Percentiles rank a stretch among this genome's conserved stretches.
phyloP scores from a whole-genome alignment of 1,284 basidiomycete genomes.

The Apiotrichum gamsii region DNA sequence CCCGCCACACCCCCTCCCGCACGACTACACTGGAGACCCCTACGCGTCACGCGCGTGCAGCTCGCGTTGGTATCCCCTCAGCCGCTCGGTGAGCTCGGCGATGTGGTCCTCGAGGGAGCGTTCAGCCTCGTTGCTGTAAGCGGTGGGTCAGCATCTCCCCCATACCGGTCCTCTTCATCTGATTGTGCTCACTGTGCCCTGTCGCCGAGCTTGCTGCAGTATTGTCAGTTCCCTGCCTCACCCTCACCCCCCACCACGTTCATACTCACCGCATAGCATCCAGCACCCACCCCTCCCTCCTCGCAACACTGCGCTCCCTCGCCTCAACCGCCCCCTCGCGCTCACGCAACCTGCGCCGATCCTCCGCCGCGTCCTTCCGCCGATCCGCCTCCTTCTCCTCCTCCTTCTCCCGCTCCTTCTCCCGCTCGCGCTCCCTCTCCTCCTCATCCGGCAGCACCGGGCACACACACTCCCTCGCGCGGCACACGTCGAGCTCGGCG shows the following conservation, averaged over 20 bases:
- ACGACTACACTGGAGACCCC: too few species aligned
- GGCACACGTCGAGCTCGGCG: conserved; percentile 20
- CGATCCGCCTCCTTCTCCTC: neutral
- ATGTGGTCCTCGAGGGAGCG: conserved; percentile 43
- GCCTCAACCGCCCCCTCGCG: conserved; percentile 36
- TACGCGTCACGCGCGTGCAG: conserved; percentile 15
- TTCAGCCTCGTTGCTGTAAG: conserved; percentile 35
- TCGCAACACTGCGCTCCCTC: conserved; percentile 34
- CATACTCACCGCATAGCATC: conserved; percentile 35
- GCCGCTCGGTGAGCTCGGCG: conserved; percentile 38
- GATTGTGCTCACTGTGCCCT: conserved; percentile 31
- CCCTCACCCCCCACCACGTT: too few species aligned
- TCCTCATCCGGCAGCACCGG: neutral
- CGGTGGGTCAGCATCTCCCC: too few species aligned
- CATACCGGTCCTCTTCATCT: too few species aligned
- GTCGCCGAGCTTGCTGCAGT: conserved; percentile 32
- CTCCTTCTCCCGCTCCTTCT: neutral
- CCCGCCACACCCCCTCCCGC: too few species aligned
- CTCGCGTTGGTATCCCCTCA: conserved; percentile 39
- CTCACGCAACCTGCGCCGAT: conserved; percentile 11
- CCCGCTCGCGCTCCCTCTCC: neutral
- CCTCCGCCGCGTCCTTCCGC: conserved; percentile 11
- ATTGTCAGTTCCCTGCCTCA: neutral
- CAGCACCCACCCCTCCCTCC: conserved; percentile 42
- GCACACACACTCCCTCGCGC: conserved; percentile 11